A percentile compares a stretch with the other conserved stretches of the same genome.
phyloP scores from a whole-genome alignment of 2,329 filamentous ascomycete species.

The Curvularia spicifera region DNA sequence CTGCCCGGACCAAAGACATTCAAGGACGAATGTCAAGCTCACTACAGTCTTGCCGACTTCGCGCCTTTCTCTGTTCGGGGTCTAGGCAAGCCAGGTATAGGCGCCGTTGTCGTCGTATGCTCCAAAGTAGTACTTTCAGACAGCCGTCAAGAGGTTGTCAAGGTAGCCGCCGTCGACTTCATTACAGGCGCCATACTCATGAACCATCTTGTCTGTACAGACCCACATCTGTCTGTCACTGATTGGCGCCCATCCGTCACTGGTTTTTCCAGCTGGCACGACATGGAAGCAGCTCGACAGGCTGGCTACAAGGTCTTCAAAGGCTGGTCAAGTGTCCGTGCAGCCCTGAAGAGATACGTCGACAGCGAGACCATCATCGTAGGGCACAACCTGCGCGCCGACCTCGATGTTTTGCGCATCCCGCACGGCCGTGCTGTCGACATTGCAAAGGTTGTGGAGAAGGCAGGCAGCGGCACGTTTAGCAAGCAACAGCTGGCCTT shows the following conservation, averaged over 20 bases:
- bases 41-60: constrained; percentile 32
- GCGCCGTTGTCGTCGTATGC: constrained; percentile 36
- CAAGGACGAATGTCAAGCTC: constrained; percentile 24
- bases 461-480: constrained; percentile 42
- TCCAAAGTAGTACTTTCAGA: constrained; percentile 37
- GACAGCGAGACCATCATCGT: constrained; percentile 45
- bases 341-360: constrained; percentile 39
- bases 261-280: constrained; percentile 30
- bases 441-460: constrained; percentile 40
- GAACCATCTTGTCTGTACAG: constrained; percentile 41
- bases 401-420: constrained; percentile 45
- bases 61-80: constrained; percentile 25
- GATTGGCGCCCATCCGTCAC: constrained; percentile 18
- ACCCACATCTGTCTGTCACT: constrained; percentile 27
- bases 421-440: constrained; percentile 45
- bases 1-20: constrained; percentile 37
- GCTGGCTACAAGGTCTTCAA: constrained; percentile 43
- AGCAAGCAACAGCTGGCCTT: constrained; percentile 41
- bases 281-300: constrained; percentile 37
- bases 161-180: constrained; percentile 44
- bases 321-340: constrained; percentile 42
- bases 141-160: constrained; percentile 36
- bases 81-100: constrained; percentile 19
- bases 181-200: constrained; percentile 41
- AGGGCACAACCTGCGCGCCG: constrained; percentile 42